Conservation (phyloP, 163 green algal genomes). For the Trebouxia gelatinosa region DNA sequence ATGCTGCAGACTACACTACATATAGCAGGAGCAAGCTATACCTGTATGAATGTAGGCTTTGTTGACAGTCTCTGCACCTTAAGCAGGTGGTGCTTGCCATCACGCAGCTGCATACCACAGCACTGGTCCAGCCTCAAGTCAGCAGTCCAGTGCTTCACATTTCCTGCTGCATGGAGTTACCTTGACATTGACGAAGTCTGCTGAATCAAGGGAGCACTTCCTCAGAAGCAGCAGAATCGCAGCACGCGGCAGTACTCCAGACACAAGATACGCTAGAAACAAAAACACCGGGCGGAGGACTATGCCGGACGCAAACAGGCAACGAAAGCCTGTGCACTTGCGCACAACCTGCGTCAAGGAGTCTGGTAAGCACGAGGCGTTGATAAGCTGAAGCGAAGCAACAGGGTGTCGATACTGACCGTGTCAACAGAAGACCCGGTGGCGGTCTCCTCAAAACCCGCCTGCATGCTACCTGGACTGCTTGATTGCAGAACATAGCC, state of each 20-base stretch:
- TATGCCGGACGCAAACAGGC: neutral
- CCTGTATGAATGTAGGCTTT: neutral
- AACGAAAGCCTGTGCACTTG: slow-evolving; percentile 16
- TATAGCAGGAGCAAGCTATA: too few species aligned
- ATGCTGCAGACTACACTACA: neutral
- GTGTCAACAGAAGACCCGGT: slow-evolving; percentile 5
- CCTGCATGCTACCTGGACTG: neutral
- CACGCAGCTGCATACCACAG: neutral
- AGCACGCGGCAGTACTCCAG: neutral
- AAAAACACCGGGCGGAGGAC: neutral
- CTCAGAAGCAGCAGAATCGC: neutral
- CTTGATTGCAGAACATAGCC: slow-evolving; percentile 2
- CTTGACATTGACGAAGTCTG: slow-evolving; percentile 7
- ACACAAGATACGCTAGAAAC: neutral
- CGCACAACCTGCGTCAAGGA: slow-evolving; percentile 1
- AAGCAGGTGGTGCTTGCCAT: slow-evolving; percentile 22
- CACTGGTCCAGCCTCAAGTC: neutral
- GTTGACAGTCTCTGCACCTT: neutral
- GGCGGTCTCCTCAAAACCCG: neutral
- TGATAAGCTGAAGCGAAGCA: neutral
- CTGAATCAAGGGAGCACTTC: neutral
- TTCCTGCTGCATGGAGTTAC: neutral
- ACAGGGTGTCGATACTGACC: neutral
- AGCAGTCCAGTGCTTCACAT: too few species aligned
- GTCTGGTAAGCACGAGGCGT: neutral